These are phyloP conservation scores for Apiotrichum porosum DNA, from an alignment of 1,284 basidiomycete species.

Conservation along the genomic window DNA sequence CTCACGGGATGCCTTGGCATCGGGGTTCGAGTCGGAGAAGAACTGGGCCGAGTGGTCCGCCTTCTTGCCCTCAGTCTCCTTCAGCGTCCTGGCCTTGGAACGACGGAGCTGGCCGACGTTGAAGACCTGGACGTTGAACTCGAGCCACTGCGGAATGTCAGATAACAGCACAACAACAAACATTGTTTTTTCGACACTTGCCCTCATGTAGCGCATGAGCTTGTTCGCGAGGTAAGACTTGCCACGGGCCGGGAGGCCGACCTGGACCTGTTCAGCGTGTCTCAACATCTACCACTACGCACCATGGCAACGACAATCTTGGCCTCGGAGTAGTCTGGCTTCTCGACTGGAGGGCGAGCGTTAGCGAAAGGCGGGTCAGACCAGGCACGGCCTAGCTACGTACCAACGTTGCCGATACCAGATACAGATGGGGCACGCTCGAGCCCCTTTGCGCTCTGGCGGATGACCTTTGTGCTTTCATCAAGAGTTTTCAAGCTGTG, in stretches of 20 bases:
- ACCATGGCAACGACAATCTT: constrained; percentile 99
- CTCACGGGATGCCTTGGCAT: constrained; percentile 74
- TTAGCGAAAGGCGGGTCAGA: neutral
- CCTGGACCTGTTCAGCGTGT: constrained; percentile 47
- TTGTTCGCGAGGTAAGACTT: constrained; percentile 83
- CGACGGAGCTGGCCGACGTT: constrained; percentile 95
- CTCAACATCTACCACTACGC: constrained; percentile 87
- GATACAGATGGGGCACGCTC: constrained; percentile 47
- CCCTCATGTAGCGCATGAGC: constrained; percentile 72
- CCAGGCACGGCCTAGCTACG: too few relatives aligned
- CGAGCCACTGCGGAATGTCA: constrained; percentile 72
- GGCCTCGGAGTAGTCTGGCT: constrained; percentile 95
- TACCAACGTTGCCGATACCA: constrained; percentile 48
- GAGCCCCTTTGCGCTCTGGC: constrained; percentile 35
- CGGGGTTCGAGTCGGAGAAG: constrained; percentile 81
- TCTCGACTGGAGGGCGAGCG: constrained; percentile 66
- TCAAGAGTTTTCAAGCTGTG: constrained; percentile 42
- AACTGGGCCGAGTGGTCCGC: constrained; percentile 89
- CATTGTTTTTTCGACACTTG: constrained; percentile 48
- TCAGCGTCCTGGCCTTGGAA: constrained; percentile 62
- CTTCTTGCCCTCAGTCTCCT: constrained; percentile 31
- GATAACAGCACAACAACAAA: neutral
- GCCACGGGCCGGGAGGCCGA: constrained; percentile 74
- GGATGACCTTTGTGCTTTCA: constrained; percentile 44
- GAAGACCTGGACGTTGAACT: constrained; percentile 98